These are phyloP conservation scores for Pelargonium exstipulatum DNA, from an alignment of 441 rosid species.

Conservation along the genomic window DNA sequence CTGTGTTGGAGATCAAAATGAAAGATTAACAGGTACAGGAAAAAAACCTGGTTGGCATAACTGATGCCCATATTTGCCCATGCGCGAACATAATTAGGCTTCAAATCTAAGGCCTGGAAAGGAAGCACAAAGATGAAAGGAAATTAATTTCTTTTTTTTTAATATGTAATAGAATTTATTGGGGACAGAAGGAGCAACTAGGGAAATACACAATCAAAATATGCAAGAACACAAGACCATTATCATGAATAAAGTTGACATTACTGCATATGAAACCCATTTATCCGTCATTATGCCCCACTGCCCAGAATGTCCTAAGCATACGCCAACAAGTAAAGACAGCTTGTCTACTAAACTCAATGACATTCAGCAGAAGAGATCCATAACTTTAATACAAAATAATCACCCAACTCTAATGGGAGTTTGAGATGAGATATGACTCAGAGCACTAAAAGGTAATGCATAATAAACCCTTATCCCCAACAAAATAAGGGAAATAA, in stretches of 20 bases:
- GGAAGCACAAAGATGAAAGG: slow-evolving; percentile 13
- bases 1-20: background rate
- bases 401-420: background rate
- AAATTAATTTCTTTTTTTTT: background rate
- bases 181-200: no score
- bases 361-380: background rate
- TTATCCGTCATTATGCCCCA: background rate
- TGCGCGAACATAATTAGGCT: slow-evolving; percentile 98
- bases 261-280: background rate
- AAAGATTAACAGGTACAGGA: background rate
- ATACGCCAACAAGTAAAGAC: background rate
- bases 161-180: no score
- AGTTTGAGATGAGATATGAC: slow-evolving; percentile 2
- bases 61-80: slow-evolving; percentile 99
- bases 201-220: background rate
- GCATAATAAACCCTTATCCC: slow-evolving; percentile 1
- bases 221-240: background rate
- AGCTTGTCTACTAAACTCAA: no score
- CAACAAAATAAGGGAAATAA: background rate
- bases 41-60: slow-evolving; percentile 88
- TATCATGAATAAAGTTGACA: background rate
- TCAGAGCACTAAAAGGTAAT: background rate
- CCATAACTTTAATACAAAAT: background rate
- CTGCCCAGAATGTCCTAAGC: background rate
- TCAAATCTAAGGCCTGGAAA: slow-evolving; percentile 88